phyloP scores from a whole-genome alignment of 768 basidiomycete species.

The Trichaptum fuscoviolaceum region DNA sequence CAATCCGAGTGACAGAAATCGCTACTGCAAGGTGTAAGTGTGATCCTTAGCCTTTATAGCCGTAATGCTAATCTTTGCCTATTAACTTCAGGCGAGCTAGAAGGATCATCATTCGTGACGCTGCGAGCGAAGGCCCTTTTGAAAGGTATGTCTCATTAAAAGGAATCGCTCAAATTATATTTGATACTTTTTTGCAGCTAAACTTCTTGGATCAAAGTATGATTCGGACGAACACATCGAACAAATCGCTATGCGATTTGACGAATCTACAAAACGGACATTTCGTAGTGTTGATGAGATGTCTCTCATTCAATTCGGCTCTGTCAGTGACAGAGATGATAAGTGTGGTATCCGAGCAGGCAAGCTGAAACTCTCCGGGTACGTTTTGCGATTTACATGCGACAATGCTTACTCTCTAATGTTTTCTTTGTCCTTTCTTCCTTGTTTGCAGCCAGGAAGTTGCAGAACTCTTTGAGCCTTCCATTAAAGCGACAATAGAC shows the following conservation, averaged over 20 bases:
- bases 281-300: slow-evolving; percentile 36
- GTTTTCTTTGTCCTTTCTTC: background rate
- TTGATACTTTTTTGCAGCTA: slow-evolving; percentile 15
- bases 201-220: slow-evolving; percentile 26
- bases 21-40: slow-evolving; percentile 38
- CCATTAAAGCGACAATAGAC: slow-evolving; percentile 31
- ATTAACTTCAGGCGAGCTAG: slow-evolving; percentile 28
- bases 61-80: background rate
- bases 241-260: slow-evolving; percentile 34
- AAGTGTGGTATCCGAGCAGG: slow-evolving; percentile 34
- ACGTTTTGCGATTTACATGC: slow-evolving; percentile 6
- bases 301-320: slow-evolving; percentile 38
- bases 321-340: slow-evolving; percentile 32
- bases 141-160: slow-evolving; percentile 19
- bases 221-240: slow-evolving; percentile 28
- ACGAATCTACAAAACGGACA: slow-evolving; percentile 35
- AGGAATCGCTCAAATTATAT: background rate
- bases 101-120: slow-evolving; percentile 37
- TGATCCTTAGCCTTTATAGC: background rate
- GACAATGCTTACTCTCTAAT: slow-evolving; percentile 1
- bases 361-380: slow-evolving; percentile 35
- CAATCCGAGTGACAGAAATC: slow-evolving; percentile 40
- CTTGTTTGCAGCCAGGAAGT: slow-evolving; percentile 27
- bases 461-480: slow-evolving; percentile 39
- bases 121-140: slow-evolving; percentile 28